A percentile compares a stretch with the other conserved stretches of the same genome.
Conservation (phyloP, 2,329 filamentous ascomycete genomes). For the Microdochium trichocladiopsis region DNA sequence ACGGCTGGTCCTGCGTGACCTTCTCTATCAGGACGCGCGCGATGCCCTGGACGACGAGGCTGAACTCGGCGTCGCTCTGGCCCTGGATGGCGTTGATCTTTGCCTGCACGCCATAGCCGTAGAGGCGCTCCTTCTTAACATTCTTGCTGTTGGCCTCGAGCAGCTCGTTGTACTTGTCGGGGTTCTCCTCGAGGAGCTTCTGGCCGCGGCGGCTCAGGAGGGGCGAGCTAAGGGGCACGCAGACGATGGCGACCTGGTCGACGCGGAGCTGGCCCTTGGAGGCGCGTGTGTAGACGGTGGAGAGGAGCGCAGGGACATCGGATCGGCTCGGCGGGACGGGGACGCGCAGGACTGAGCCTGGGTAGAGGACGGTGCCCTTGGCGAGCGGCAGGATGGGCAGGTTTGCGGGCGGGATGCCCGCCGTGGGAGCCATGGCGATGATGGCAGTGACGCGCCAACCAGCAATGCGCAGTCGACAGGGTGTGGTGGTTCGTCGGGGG, state of each 20-base stretch:
- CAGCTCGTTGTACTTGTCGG: slow-evolving; percentile 38
- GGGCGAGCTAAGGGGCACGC: slow-evolving; percentile 76
- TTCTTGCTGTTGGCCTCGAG: slow-evolving; percentile 49
- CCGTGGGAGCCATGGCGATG: neutral
- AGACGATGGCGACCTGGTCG: slow-evolving; percentile 71
- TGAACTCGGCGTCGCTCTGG: slow-evolving; percentile 67
- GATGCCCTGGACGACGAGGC: slow-evolving; percentile 79
- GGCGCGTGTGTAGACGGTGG: slow-evolving; percentile 74
- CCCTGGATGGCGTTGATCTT: slow-evolving; percentile 76
- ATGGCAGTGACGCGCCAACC: neutral
- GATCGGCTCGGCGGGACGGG: slow-evolving; percentile 71
- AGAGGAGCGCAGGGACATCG: slow-evolving; percentile 83
- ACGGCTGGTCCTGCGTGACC: slow-evolving; percentile 70
- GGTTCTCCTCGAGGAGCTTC: slow-evolving; percentile 61
- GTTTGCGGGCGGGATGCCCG: neutral
- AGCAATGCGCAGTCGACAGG: too few species aligned
- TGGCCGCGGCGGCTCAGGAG: slow-evolving; percentile 69
- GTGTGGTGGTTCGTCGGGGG: too few species aligned
- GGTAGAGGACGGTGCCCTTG: slow-evolving; percentile 74
- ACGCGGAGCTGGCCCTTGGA: slow-evolving; percentile 59
- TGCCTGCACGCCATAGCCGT: slow-evolving; percentile 73
- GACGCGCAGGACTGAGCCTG: slow-evolving; percentile 78
- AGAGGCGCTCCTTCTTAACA: slow-evolving; percentile 67
- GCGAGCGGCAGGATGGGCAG: slow-evolving; percentile 78
- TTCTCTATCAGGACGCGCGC: slow-evolving; percentile 70